A percentile compares a stretch with the other conserved stretches of the same genome.
phyloP scores from a whole-genome alignment of 768 basidiomycete species.

The Pleurotus giganteus region DNA sequence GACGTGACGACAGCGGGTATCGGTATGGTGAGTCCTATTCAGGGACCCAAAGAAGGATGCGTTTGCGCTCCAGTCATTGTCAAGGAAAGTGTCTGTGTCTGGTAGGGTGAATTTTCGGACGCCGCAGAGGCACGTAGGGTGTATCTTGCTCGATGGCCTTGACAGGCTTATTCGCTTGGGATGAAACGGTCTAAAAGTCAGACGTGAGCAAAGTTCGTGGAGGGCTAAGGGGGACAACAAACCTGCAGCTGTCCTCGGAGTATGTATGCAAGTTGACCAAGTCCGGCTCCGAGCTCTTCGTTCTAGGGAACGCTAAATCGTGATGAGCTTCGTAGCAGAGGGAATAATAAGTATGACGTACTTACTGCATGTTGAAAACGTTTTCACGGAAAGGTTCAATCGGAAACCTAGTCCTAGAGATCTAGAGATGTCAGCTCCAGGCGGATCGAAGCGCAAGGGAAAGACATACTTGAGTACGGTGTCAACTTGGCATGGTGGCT shows the following conservation, averaged over 20 bases:
- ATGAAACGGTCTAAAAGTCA: constrained; percentile 85
- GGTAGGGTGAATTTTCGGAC: constrained; percentile 96
- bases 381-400: constrained; percentile 95
- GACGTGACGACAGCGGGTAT: constrained; percentile 95
- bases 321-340: constrained; percentile 11
- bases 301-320: constrained; percentile 85
- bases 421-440: constrained; percentile 5
- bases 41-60: constrained; percentile 96
- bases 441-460: neutral
- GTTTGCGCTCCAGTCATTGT: constrained; percentile 94
- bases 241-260: constrained; percentile 97
- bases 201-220: neutral
- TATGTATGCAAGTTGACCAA: constrained; percentile 99
- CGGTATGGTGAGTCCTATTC: constrained; percentile 93
- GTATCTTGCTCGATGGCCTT: constrained; percentile 99
- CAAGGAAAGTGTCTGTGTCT: constrained; percentile 91
- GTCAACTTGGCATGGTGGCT: constrained; percentile 95
- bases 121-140: constrained; percentile 92
- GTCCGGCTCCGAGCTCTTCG: constrained; percentile 95
- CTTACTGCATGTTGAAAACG: constrained; percentile 96
- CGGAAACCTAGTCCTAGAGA: constrained; percentile 97
- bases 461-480: constrained; percentile 90
- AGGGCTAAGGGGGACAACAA: constrained; percentile 15
- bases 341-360: constrained; percentile 18
- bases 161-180: constrained; percentile 98